phyloP scores from a whole-genome alignment of 2,329 filamentous ascomycete genomes.

The Tolypocladium pustulatum region DNA sequence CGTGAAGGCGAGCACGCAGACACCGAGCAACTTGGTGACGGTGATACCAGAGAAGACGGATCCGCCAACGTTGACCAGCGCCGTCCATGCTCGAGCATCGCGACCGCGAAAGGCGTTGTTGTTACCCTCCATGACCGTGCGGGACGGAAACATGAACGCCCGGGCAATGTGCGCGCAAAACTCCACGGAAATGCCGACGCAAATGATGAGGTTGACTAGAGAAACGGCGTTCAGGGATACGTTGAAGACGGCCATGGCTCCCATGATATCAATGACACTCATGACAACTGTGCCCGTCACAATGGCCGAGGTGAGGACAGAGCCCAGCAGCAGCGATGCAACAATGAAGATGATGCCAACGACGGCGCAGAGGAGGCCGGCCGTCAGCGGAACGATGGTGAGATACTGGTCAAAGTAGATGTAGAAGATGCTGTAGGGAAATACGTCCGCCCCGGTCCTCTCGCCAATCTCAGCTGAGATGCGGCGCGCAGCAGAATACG shows the following conservation, averaged over 20 bases:
- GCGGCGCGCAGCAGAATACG: conserved; percentile 79
- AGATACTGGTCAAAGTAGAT: conserved; percentile 99
- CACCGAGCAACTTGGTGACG: conserved; percentile 86
- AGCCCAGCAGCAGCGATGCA: conserved; percentile 72
- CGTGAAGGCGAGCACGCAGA: conserved; percentile 87
- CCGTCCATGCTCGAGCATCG: conserved; percentile 83
- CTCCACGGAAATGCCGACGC: conserved; percentile 90
- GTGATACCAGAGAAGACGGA: conserved; percentile 96
- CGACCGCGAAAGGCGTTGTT: conserved; percentile 68
- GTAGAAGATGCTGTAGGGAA: conserved; percentile 96
- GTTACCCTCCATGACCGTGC: conserved; percentile 66
- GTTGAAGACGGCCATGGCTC: conserved; percentile 79
- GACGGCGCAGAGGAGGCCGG: conserved; percentile 68
- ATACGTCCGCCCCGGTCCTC: conserved; percentile 69
- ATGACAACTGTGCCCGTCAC: conserved; percentile 83
- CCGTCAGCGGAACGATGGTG: conserved; percentile 70
- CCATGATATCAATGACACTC: conserved; percentile 89
- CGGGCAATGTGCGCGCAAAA: conserved; percentile 96
- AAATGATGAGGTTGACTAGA: conserved; percentile 93
- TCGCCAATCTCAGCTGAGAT: conserved; percentile 68
- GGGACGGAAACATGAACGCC: conserved; percentile 88
- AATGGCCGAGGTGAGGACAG: conserved; percentile 67
- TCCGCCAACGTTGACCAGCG: conserved; percentile 86
- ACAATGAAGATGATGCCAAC: conserved; percentile 78
- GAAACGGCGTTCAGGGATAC: conserved; percentile 93